Base-by-base conservation (phyloP, 2,329 filamentous ascomycete genomes). In the Fusarium multiceps region DNA sequence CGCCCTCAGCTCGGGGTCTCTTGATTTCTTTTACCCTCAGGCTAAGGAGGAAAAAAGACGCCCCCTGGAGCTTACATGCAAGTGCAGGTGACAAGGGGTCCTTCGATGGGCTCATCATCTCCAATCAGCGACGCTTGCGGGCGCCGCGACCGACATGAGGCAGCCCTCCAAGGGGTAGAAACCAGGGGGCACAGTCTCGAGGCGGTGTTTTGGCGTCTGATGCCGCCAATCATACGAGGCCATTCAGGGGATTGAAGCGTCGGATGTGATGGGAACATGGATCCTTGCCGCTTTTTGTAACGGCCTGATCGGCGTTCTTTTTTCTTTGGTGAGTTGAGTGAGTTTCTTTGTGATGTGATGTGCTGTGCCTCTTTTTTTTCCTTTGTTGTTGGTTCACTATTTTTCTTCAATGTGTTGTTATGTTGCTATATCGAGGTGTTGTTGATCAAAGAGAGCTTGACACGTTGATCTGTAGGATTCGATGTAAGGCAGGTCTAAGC, bases 241-340 rank as follows among this genome's bases (percentile, higher is more conserved):
- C 45, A 53, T 71, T 69, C 72, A 74, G 72, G 72, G 62, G 72
- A 73, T 54, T 46, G 50, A 58, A 61, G 65, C 47, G 28, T 69
- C 55, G 59, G 63, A 69, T 69, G 67, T 63, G 65, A 62, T 65
- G 68, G 63, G 56, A 58, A 49, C 53, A 61, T 57, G 57, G 41
- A 72, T 68, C 71, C 68, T 60, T 72, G 72, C 68, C 68, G 55
- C 48, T 54, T 64, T 71, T 58, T 68, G 59, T 61, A 74, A 74
- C 72, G 70, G 72, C 65, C 65, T 69, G 72, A 69, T 74, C 68
- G 49, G 62, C 66, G 50, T 70, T 49, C 50, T 53, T 59, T 53
- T 69, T 48, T 55, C 65, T 27, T 25, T 10, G 8, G 12, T 23
- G 41, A 23, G 20, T 42, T 43, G 20, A 46, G 23, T 27, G 37